A percentile compares a stretch with the other conserved stretches of the same genome.
Evolutionary conservation across 805 yeast species (phyloP).

Genomic region (Yarrowia yakushimensis): DNA sequence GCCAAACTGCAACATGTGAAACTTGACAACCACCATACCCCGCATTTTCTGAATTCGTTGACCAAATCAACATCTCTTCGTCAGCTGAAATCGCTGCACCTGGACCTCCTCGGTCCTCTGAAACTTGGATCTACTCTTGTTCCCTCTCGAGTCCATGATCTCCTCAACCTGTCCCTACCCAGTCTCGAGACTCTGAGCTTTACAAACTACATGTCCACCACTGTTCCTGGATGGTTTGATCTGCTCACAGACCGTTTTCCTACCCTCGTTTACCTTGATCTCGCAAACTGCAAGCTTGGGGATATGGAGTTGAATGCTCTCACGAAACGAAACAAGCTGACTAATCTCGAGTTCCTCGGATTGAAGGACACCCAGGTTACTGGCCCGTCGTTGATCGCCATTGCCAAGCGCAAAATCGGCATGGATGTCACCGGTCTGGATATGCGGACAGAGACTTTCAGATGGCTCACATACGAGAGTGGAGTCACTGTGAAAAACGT

Average conservation of each 20-base stretch:
- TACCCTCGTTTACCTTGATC: background rate
- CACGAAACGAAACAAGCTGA: background rate
- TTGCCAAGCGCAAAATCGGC: background rate
- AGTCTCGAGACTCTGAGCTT: background rate
- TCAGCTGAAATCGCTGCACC: background rate
- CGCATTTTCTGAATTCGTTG: slow-evolving; percentile 23
- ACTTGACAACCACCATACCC: slow-evolving; percentile 17
- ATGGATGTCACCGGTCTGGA: slow-evolving; percentile 7
- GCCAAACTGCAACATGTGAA: background rate
- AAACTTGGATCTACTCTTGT: background rate
- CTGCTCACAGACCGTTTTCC: background rate
- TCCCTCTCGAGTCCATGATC: background rate
- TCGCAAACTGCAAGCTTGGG: background rate
- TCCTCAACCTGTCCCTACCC: background rate
- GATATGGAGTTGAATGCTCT: background rate
- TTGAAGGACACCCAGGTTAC: slow-evolving; percentile 1
- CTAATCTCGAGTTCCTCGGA: background rate
- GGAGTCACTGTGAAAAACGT: background rate
- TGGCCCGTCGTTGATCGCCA: background rate
- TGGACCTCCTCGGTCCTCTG: slow-evolving; percentile 6
- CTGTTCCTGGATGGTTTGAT: slow-evolving; percentile 1
- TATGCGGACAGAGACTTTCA: background rate
- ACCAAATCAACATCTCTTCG: background rate
- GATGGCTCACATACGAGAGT: background rate
- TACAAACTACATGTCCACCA: background rate